A percentile compares a stretch with the other conserved stretches of the same genome.
These are phyloP conservation scores for Penicillium sclerotiorum DNA, from an alignment of 2,329 filamentous ascomycete species.

Conservation along the genomic window DNA sequence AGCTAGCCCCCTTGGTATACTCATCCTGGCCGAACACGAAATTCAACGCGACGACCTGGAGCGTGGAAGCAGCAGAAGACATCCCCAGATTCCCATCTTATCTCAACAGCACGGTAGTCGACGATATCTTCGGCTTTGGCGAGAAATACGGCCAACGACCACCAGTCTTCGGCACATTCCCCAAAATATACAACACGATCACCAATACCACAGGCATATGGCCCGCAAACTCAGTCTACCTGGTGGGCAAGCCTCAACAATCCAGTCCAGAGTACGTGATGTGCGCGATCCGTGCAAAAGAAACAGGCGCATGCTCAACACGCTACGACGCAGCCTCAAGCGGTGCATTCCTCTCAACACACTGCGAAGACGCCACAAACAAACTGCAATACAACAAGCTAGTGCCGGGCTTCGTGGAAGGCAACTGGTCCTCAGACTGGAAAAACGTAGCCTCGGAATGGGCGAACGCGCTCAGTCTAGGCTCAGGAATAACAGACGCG, in stretches of 20 bases:
- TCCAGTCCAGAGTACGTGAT: constrained; percentile 61
- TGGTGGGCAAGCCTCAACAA: constrained; percentile 58
- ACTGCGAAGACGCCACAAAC: constrained; percentile 64
- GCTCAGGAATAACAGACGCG: constrained; percentile 56
- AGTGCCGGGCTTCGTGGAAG: constrained; percentile 35
- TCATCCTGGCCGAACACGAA: constrained; percentile 56
- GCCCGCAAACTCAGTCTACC: constrained; percentile 62
- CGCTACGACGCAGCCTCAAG: constrained; percentile 54
- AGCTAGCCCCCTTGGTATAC: constrained; percentile 68
- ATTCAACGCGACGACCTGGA: constrained; percentile 34
- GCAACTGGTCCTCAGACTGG: constrained; percentile 53
- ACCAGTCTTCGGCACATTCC: constrained; percentile 59
- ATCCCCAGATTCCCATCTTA: constrained; percentile 44
- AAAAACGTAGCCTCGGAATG: constrained; percentile 58
- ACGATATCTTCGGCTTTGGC: constrained; percentile 72
- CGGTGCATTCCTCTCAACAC: constrained; percentile 62
- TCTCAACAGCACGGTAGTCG: constrained; percentile 62
- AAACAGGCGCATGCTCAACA: constrained; percentile 69
- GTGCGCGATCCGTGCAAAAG: constrained; percentile 67
- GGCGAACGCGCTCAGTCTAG: constrained; percentile 58
- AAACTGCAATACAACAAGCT: constrained; percentile 58
- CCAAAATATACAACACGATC: constrained; percentile 67
- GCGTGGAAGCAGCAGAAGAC: constrained; percentile 33
- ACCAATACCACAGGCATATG: constrained; percentile 54
- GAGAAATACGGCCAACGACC: constrained; percentile 53